A percentile compares a stretch with the other conserved stretches of the same genome.
phyloP scores from a whole-genome alignment of 768 basidiomycete genomes.

The Russula virescens region DNA sequence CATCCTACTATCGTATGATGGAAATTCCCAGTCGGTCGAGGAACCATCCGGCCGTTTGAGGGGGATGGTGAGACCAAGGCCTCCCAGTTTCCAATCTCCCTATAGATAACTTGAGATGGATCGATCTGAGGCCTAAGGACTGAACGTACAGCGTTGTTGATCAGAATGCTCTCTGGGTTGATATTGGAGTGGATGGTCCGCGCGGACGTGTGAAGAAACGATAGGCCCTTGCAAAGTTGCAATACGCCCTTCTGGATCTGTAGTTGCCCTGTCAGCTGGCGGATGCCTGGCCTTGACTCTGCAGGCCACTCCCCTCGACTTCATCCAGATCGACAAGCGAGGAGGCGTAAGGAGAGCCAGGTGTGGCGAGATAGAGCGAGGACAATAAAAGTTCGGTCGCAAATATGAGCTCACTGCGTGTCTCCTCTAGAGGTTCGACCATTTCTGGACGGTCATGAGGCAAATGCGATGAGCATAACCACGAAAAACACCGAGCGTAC shows the following conservation, averaged over 20 bases:
- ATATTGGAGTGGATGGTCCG: constrained; percentile 90
- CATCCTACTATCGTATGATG: constrained; percentile 75
- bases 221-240: constrained; percentile 84
- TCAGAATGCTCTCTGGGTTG: constrained; percentile 77
- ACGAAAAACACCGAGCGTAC: constrained; percentile 35
- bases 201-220: constrained; percentile 89
- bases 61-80: constrained; percentile 81
- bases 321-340: constrained; percentile 85
- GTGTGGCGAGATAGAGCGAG: constrained; percentile 72
- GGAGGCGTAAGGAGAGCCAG: constrained; percentile 50
- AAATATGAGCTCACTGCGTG: constrained; percentile 81
- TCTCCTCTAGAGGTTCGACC: constrained; percentile 96
- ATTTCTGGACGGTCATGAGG: constrained; percentile 55
- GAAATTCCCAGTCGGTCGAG: constrained; percentile 84
- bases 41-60: constrained; percentile 61
- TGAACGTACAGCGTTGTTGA: constrained; percentile 77
- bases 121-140: constrained; percentile 11
- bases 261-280: constrained; percentile 17
- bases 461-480: constrained; percentile 10
- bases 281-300: constrained; percentile 1
- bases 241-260: constrained; percentile 95
- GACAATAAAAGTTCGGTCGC: constrained; percentile 89
- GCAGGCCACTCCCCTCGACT: constrained; percentile 62
- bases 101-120: constrained; percentile 30
- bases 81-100: constrained; percentile 98